Evolutionary conservation across 345 rosid species (phyloP).

Genomic region (Populus davidiana): DNA sequence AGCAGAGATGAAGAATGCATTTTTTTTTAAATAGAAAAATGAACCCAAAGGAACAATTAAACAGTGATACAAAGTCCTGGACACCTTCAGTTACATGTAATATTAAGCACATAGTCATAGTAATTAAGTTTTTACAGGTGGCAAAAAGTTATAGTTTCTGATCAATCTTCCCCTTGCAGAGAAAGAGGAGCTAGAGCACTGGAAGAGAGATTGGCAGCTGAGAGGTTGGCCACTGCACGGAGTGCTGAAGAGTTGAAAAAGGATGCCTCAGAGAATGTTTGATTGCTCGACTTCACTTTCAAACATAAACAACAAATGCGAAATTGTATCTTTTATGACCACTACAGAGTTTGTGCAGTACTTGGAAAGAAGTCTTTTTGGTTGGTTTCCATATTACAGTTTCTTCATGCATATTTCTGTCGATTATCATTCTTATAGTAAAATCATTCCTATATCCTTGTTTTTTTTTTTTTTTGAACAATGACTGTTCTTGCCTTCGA

Average conservation of each 20-base stretch:
- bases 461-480: neutral
- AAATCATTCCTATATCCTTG: neutral
- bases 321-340: slow-evolving; percentile 10
- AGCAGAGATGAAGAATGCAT: neutral
- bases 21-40: neutral
- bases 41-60: neutral
- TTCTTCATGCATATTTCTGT: slow-evolving; percentile 18
- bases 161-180: slow-evolving; percentile 40
- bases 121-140: neutral
- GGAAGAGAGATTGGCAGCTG: slow-evolving; percentile 91
- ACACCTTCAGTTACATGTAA: neutral
- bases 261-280: slow-evolving; percentile 66
- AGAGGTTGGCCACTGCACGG: slow-evolving; percentile 53
- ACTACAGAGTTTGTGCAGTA: slow-evolving; percentile 23
- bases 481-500: neutral
- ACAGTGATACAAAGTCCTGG: neutral
- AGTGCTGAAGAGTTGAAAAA: slow-evolving; percentile 48
- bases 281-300: slow-evolving; percentile 13
- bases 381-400: slow-evolving; percentile 24
- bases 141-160: neutral
- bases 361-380: slow-evolving; percentile 21
- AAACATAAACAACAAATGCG: slow-evolving; percentile 4
- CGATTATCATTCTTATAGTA: slow-evolving; percentile 18
- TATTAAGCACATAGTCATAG: neutral
- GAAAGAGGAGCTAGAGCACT: slow-evolving; percentile 98